A percentile compares a stretch with the other conserved stretches of the same genome.
Evolutionary conservation across 179 eudicot species (phyloP).

Genomic region (Beta lomatogona): DNA sequence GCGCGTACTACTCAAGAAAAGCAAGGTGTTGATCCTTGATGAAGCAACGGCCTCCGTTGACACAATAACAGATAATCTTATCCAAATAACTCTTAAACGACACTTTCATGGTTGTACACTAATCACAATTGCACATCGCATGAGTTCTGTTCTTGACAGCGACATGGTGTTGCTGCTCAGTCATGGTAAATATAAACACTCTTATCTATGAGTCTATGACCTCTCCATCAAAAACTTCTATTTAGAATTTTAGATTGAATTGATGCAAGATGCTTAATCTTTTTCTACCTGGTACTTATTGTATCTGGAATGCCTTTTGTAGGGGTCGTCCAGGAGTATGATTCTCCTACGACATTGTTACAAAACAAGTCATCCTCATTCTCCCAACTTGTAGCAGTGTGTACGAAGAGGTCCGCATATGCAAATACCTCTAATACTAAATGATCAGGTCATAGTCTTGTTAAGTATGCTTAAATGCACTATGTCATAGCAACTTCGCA

Average conservation of each 20-base stretch:
- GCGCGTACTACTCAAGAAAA: slow-evolving; percentile 48
- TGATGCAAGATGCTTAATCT: too few species aligned
- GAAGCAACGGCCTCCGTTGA: slow-evolving; percentile 46
- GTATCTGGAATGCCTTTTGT: background rate
- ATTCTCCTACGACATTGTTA: slow-evolving; percentile 25
- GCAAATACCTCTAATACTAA: too few species aligned
- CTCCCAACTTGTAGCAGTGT: slow-evolving; percentile 20
- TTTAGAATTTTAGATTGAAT: too few species aligned
- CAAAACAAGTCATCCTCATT: slow-evolving; percentile 23
- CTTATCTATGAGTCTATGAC: too few species aligned
- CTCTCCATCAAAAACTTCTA: too few species aligned
- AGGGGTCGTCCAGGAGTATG: slow-evolving; percentile 27
- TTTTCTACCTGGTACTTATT: background rate
- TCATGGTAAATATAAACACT: background rate
- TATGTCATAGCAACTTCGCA: too few species aligned
- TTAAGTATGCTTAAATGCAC: too few species aligned
- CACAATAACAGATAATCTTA: slow-evolving; percentile 39
- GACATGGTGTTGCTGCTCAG: slow-evolving; percentile 13
- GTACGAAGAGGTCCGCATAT: background rate
- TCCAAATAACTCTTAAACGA: slow-evolving; percentile 27
- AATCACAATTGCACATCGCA: slow-evolving; percentile 14
- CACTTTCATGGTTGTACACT: slow-evolving; percentile 32
- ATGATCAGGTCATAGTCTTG: too few species aligned
- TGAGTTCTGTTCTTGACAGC: slow-evolving; percentile 13
- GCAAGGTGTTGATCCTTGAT: slow-evolving; percentile 44